Percentiles rank a stretch among this genome's conserved stretches.
Evolutionary conservation across 805 yeast genomes (phyloP).

Genomic region (Candida nitratophila): DNA sequence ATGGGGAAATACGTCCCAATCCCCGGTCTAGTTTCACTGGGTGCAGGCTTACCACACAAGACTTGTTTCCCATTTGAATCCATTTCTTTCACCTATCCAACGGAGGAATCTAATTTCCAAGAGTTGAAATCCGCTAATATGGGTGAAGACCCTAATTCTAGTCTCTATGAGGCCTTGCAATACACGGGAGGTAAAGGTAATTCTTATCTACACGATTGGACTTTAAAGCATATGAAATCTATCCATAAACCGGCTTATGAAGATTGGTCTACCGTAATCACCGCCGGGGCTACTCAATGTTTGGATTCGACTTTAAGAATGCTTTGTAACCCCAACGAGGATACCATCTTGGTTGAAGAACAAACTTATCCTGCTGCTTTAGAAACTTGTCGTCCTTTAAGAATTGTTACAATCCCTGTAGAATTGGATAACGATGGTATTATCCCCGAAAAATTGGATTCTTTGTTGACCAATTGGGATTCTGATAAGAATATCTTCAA

Average conservation of each 20-base stretch:
- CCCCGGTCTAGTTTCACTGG: slow-evolving; percentile 37
- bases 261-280: slow-evolving; percentile 65
- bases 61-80: slow-evolving; percentile 42
- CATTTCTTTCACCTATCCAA: slow-evolving; percentile 19
- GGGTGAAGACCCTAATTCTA: slow-evolving; percentile 9
- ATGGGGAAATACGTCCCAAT: slow-evolving; percentile 7
- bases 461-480: slow-evolving; percentile 62
- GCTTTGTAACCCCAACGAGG: slow-evolving; percentile 64
- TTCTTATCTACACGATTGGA: slow-evolving; percentile 32
- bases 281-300: slow-evolving; percentile 85
- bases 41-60: slow-evolving; percentile 52
- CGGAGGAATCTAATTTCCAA: slow-evolving; percentile 37
- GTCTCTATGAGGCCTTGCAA: slow-evolving; percentile 42
- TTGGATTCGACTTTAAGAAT: slow-evolving; percentile 82
- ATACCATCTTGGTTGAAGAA: slow-evolving; percentile 76
- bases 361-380: slow-evolving; percentile 78
- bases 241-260: slow-evolving; percentile 39
- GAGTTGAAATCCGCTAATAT: slow-evolving; percentile 31
- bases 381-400: slow-evolving; percentile 72
- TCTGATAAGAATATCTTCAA: slow-evolving; percentile 25
- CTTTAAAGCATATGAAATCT: slow-evolving; percentile 33
- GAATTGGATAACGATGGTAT: slow-evolving; percentile 77
- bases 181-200: slow-evolving; percentile 46
- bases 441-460: slow-evolving; percentile 61
- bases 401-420: slow-evolving; percentile 62